Conservation (phyloP, 805 yeast species). For the Hermanozyma aechmeae region DNA sequence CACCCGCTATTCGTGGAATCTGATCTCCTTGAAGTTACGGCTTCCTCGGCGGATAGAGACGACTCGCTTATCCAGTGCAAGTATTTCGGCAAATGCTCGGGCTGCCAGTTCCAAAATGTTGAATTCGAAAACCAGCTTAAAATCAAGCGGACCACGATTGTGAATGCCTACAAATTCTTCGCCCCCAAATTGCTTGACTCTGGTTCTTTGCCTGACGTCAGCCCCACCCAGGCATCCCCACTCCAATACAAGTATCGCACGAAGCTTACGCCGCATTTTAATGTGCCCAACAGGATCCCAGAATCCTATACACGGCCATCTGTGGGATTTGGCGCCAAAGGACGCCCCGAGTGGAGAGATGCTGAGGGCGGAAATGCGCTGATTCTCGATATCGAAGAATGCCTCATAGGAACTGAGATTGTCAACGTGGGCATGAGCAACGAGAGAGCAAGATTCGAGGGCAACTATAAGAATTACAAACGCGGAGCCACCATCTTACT, state of each 20-base stretch:
- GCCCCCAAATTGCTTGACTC: conserved; percentile 45
- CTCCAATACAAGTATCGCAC: conserved; percentile 72
- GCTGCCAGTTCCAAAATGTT: conserved; percentile 86
- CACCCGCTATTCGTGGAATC: conserved; percentile 68
- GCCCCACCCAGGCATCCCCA: conserved; percentile 69
- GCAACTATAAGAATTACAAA: conserved; percentile 39
- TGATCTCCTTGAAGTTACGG: conserved; percentile 51
- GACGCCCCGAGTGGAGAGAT: conserved; percentile 62
- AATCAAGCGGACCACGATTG: conserved; percentile 66
- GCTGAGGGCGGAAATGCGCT: conserved; percentile 49
- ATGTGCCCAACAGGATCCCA: conserved; percentile 50
- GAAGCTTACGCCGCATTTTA: conserved; percentile 93
- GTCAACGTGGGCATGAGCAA: conserved; percentile 64
- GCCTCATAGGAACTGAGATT: conserved; percentile 77
- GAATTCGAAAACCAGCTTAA: conserved; percentile 63
- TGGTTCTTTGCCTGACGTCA: conserved; percentile 50
- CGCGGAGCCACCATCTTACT: conserved; percentile 83
- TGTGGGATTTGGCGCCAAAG: conserved; percentile 84
- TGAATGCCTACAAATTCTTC: conserved; percentile 71
- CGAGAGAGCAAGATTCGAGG: conserved; percentile 52
- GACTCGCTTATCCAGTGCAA: conserved; percentile 60
- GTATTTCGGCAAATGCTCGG: conserved; percentile 89
- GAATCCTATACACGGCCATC: conserved; percentile 43
- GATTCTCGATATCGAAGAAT: conserved; percentile 88
- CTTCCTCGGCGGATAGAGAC: conserved; percentile 29